These are phyloP conservation scores for Lichina pygmaea DNA, from an alignment of 495 filamentous ascomycete species.

Conservation along the genomic window DNA sequence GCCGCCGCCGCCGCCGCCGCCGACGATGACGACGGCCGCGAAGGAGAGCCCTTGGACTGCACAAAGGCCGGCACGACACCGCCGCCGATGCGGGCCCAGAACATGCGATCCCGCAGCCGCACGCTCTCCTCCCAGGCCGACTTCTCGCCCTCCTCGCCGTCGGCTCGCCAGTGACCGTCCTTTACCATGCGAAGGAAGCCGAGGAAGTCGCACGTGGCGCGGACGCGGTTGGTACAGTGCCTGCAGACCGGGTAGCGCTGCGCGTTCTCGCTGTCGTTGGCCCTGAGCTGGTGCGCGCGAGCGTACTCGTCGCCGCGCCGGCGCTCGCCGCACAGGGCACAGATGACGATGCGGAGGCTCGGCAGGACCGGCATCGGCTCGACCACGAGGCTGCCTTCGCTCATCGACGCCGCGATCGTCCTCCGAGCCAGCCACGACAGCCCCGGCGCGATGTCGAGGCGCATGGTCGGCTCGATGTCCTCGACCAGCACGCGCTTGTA, in stretches of 20 bases:
- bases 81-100: conserved; percentile 77
- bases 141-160: conserved; percentile 48
- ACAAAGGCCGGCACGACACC: conserved; percentile 50
- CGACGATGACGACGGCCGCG: conserved; percentile 7
- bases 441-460: conserved; percentile 68
- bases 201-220: conserved; percentile 74
- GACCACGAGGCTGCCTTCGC: conserved; percentile 65
- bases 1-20: background rate
- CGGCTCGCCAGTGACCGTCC: conserved; percentile 65
- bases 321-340: conserved; percentile 69
- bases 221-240: conserved; percentile 61
- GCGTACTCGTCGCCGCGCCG: conserved; percentile 39
- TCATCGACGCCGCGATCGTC: conserved; percentile 54
- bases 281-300: conserved; percentile 70
- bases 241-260: conserved; percentile 74
- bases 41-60: background rate
- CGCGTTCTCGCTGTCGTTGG: conserved; percentile 57
- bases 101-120: conserved; percentile 73
- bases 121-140: conserved; percentile 87
- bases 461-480: conserved; percentile 81
- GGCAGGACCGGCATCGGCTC: conserved; percentile 45
- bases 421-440: conserved; percentile 81
- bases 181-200: conserved; percentile 72
- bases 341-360: conserved; percentile 37
- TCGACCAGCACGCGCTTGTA: conserved; percentile 72